Evolutionary conservation across 176 grass and related monocot genomes (phyloP).

Genomic region (Guadua angustifolia): DNA sequence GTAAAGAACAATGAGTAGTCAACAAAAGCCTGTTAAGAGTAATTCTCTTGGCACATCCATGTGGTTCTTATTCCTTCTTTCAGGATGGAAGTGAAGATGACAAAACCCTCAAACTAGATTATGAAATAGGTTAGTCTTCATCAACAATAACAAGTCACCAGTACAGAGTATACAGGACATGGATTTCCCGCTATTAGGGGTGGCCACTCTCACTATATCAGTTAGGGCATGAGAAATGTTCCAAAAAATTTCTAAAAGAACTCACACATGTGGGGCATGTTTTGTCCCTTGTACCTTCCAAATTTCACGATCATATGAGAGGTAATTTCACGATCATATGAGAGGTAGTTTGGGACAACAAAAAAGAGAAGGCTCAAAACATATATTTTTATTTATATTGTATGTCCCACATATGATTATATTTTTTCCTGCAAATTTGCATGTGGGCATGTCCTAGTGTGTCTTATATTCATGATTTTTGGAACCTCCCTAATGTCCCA

Average conservation of each 20-base stretch:
- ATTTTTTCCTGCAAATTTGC: background rate
- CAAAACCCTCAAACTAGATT: constrained; percentile 29
- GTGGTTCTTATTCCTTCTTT: constrained; percentile 19
- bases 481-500: background rate
- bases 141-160: constrained; percentile 15
- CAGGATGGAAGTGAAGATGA: constrained; percentile 13
- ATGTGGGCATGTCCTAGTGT: background rate
- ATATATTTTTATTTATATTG: background rate
- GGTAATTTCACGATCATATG: background rate
- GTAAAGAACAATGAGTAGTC: constrained; percentile 23
- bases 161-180: background rate
- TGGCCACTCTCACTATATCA: background rate
- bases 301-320: constrained; percentile 10
- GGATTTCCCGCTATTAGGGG: background rate
- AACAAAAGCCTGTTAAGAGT: constrained; percentile 2
- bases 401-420: background rate
- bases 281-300: background rate
- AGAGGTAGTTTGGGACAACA: background rate
- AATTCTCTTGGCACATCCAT: constrained; percentile 8
- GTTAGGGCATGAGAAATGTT: background rate
- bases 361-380: background rate
- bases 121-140: constrained; percentile 34
- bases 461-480: background rate
- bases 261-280: background rate
- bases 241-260: background rate